Evolutionary conservation across 2,329 filamentous ascomycete species (phyloP).

Genomic region (Septoria linicola): DNA sequence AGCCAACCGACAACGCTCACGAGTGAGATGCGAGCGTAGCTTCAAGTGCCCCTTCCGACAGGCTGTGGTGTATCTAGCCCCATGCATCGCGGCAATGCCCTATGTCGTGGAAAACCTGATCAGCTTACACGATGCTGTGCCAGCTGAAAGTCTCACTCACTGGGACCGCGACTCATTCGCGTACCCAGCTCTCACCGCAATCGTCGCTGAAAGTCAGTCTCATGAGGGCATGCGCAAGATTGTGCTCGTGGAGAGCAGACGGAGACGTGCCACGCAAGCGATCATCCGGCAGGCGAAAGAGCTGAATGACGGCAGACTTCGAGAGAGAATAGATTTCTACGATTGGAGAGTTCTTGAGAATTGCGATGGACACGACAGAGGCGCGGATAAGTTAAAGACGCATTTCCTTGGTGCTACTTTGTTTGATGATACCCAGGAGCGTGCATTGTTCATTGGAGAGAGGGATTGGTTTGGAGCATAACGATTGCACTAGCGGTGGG

Average conservation of each 20-base stretch:
- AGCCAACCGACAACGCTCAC: conserved; percentile 3
- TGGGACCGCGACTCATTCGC: conserved; percentile 36
- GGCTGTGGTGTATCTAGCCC: conserved; percentile 30
- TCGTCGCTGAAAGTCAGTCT: conserved; percentile 37
- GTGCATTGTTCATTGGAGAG: conserved; percentile 27
- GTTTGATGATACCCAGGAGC: conserved; percentile 27
- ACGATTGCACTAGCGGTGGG: no score
- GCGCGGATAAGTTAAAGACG: conserved; percentile 22
- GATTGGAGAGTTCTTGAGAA: conserved; percentile 37
- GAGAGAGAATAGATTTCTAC: conserved; percentile 34
- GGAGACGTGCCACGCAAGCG: conserved; percentile 19
- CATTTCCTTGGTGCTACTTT: conserved; percentile 34
- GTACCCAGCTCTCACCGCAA: conserved; percentile 21
- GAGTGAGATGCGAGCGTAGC: conserved; percentile 11
- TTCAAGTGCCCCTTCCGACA: conserved; percentile 26
- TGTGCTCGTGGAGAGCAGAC: conserved; percentile 35
- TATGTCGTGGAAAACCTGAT: conserved; percentile 35
- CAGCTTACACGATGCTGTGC: conserved; percentile 21
- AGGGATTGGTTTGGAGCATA: conserved; percentile 13
- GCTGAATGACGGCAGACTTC: conserved; percentile 29
- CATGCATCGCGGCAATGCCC: conserved; percentile 33
- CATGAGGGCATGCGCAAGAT: conserved; percentile 35
- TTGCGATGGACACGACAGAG: conserved; percentile 23
- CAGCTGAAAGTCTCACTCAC: conserved; percentile 22
- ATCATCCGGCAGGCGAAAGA: conserved; percentile 23